Conservation (phyloP, 179 eudicot genomes). For the Sideroxylon spinosum region DNA sequence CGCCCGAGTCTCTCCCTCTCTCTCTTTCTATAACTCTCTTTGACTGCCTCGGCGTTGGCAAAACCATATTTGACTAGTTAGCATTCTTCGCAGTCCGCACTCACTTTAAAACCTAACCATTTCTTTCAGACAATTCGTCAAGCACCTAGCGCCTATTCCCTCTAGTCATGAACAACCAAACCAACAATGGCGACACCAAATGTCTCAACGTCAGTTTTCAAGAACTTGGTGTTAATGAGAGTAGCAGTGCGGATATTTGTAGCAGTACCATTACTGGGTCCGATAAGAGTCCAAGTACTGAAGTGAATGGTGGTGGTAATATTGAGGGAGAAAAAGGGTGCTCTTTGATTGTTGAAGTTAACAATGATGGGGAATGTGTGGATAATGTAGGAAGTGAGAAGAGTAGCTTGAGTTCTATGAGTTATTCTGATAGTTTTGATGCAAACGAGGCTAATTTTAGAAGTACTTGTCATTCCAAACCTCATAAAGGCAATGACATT, state of each 20-base stretch:
- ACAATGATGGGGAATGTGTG: slow-evolving; percentile 20
- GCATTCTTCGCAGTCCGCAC: slow-evolving; percentile 6
- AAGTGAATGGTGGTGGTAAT: slow-evolving; percentile 10
- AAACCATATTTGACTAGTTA: slow-evolving; percentile 17
- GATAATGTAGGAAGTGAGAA: slow-evolving; percentile 40
- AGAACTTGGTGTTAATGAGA: slow-evolving; percentile 31
- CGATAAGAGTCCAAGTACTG: slow-evolving; percentile 15
- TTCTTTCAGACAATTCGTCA: slow-evolving; percentile 30
- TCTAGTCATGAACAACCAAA: slow-evolving; percentile 29
- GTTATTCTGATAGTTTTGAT: slow-evolving; percentile 24
- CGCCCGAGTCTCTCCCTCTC: slow-evolving; percentile 10
- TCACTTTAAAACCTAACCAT: background rate
- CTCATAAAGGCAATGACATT: slow-evolving; percentile 66
- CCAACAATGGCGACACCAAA: slow-evolving; percentile 19
- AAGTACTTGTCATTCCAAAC: slow-evolving; percentile 41
- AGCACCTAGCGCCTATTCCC: slow-evolving; percentile 16
- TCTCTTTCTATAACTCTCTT: slow-evolving; percentile 33
- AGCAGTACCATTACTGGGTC: slow-evolving; percentile 34
- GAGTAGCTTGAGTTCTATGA: slow-evolving; percentile 51
- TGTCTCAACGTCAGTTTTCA: slow-evolving; percentile 25
- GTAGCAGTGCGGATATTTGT: slow-evolving; percentile 24
- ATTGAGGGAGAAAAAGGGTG: background rate
- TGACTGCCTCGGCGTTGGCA: slow-evolving; percentile 71
- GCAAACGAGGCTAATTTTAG: slow-evolving; percentile 44
- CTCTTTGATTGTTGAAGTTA: slow-evolving; percentile 7